Conservation (phyloP, 225 moss, liverwort and hornwort genomes). For the Physcomitrium patens region DNA sequence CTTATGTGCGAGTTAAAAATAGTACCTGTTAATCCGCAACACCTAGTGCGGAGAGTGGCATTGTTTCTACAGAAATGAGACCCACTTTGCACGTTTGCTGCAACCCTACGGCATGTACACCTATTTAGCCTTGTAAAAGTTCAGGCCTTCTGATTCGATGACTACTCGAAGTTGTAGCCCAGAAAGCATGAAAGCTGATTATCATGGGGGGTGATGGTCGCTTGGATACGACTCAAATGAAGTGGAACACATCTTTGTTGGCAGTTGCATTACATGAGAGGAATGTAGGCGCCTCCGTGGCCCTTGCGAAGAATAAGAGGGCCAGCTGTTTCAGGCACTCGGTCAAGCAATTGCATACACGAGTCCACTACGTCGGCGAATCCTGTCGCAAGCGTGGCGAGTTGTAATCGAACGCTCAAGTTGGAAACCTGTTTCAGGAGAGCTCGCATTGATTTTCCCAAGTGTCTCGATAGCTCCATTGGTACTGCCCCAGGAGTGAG, state of each 20-base stretch:
- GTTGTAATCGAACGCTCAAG: slow-evolving; percentile 62
- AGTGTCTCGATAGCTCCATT: slow-evolving; percentile 42
- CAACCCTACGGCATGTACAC: background rate
- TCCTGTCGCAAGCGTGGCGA: slow-evolving; percentile 69
- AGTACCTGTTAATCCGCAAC: background rate
- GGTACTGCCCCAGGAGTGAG: slow-evolving; percentile 61
- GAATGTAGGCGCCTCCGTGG: slow-evolving; percentile 74
- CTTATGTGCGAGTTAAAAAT: background rate
- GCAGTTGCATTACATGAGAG: slow-evolving; percentile 58
- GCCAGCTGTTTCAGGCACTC: slow-evolving; percentile 64
- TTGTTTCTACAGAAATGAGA: background rate
- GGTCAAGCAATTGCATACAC: slow-evolving; percentile 60
- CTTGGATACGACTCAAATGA: no score
- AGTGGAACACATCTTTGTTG: background rate
- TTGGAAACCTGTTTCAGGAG: slow-evolving; percentile 64
- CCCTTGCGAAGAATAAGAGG: slow-evolving; percentile 77
- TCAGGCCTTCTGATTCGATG: background rate
- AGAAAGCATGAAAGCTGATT: background rate
- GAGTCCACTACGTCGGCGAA: slow-evolving; percentile 67
- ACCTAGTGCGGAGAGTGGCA: background rate
- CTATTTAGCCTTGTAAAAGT: background rate
- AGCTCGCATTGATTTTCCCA: slow-evolving; percentile 65
- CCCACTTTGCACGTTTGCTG: slow-evolving; percentile 1
- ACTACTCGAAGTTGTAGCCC: background rate
- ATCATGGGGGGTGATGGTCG: background rate